Conservation (phyloP, 2,329 filamentous ascomycete species). For the Ceratocystis destructans region DNA sequence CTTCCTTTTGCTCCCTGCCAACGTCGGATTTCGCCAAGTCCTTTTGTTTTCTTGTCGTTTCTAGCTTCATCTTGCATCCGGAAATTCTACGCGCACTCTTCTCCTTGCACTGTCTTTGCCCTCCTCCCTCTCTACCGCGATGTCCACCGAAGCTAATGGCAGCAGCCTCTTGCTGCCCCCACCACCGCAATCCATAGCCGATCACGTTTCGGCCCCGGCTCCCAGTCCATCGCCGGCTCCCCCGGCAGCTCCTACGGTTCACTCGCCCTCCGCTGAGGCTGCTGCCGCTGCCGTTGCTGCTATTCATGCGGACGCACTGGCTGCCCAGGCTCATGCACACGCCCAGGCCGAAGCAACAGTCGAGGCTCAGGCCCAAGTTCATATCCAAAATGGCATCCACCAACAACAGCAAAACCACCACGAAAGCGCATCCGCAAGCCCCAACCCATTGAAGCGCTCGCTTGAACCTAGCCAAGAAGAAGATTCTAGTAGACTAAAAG, state of each 20-base stretch:
- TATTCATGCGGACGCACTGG: constrained; percentile 31
- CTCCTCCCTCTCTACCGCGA: constrained; percentile 24
- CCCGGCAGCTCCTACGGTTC: constrained; percentile 27
- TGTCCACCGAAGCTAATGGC: constrained; percentile 35
- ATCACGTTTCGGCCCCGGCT: not conserved
- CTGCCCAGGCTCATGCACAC: constrained; percentile 23
- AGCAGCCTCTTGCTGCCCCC: constrained; percentile 26
- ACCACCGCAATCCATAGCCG: constrained; percentile 29
- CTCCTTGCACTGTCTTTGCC: not conserved
- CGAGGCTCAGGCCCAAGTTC: not conserved
- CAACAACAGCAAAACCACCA: constrained; percentile 7
- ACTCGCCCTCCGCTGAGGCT: constrained; percentile 20
- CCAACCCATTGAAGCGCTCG: constrained; percentile 31
- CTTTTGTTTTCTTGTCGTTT: too few species aligned
- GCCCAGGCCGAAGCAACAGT: constrained; percentile 1
- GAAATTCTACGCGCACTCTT: not conserved
- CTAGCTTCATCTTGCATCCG: too few species aligned
- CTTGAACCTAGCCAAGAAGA: constrained; percentile 25
- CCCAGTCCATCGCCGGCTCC: constrained; percentile 21
- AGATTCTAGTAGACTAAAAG: constrained; percentile 13
- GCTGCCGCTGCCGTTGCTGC: constrained; percentile 21
- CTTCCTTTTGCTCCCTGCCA: not conserved
- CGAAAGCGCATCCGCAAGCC: constrained; percentile 25
- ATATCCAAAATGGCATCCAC: constrained; percentile 6
- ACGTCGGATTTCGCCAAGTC: too few species aligned